Evolutionary conservation across 2,329 filamentous ascomycete species (phyloP).

Genomic region (Ascochyta koolunga): DNA sequence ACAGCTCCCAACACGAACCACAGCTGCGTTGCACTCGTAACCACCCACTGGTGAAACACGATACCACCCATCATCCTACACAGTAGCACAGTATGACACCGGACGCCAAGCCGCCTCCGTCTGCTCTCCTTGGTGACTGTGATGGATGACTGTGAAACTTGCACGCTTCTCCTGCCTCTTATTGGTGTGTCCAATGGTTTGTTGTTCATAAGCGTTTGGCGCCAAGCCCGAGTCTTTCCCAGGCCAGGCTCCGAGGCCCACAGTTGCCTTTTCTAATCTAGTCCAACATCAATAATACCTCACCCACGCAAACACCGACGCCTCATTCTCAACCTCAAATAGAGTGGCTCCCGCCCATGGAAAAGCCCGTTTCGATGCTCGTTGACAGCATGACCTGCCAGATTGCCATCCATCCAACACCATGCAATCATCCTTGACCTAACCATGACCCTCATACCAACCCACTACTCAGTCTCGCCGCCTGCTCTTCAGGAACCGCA

Average conservation of each 20-base stretch:
- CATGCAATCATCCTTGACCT: no score
- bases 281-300: neutral
- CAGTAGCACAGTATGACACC: no score
- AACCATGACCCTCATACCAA: no score
- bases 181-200: neutral
- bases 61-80: slow-evolving; percentile 14
- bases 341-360: no score
- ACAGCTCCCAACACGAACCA: slow-evolving; percentile 4
- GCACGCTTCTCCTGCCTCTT: neutral
- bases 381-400: no score
- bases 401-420: no score
- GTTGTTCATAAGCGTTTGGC: neutral
- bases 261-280: neutral
- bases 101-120: no score
- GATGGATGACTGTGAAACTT: no score
- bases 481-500: no score
- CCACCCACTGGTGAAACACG: slow-evolving; percentile 22
- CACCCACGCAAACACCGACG: neutral
- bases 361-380: no score
- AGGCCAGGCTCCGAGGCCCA: neutral
- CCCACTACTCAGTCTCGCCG: no score
- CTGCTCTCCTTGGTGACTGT: no score
- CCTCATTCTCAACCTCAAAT: neutral
- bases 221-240: neutral
- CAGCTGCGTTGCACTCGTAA: slow-evolving; percentile 1